Base-by-base conservation (phyloP, 108 stramenopile genomes). In the Cyclotella atomus region DNA sequence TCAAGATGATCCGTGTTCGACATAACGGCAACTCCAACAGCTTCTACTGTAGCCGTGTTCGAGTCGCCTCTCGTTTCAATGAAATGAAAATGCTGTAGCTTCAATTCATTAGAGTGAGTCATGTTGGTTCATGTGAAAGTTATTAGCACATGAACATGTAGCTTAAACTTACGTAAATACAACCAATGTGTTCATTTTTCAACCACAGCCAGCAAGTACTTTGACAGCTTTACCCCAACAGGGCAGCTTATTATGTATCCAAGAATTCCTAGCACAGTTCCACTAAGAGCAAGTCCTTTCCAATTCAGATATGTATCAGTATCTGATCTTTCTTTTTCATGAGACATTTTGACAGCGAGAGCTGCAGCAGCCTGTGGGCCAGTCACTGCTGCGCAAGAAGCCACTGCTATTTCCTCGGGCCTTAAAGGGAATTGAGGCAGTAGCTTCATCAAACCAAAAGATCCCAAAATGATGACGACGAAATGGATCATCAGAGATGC, bases 361-460 rank as follows among this genome's bases (percentile, higher is more conserved):
- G 77, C 32, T 33, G 65, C 77, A 12, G 77, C 77, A n/a, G 77
- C 71, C 17, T 41, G 50, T 47, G 77, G 77, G 7, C 77, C 77
- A 28, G 64, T 64, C 4, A 78, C 66, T 25, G 71, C 77, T 23
- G 77, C 71, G 36, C 72, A 73, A 19, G 77, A 78, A 12, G 77
- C 77, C 23, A 73, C 64, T 15, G 59, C 55, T 25, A 78, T 24
- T 35, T 78, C 77, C 27, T 78, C 77, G 27, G 41, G 27, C 45
- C 77, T 45, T 15, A 78, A 34, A 25, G 76, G 76, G 54, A 77
- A 65, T 47, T 28, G 46, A 19, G 70, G 71, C 30, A 67, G 59
- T 5, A 65, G 23, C 23, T 28, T 21, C 64, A 70, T 70, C 36
- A 67, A 12, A 5, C 64, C 77, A 56, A 70, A 24, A 19, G 76